Base-by-base conservation (phyloP, 148 eudicot species). In the Linanthus parryae region DNA sequence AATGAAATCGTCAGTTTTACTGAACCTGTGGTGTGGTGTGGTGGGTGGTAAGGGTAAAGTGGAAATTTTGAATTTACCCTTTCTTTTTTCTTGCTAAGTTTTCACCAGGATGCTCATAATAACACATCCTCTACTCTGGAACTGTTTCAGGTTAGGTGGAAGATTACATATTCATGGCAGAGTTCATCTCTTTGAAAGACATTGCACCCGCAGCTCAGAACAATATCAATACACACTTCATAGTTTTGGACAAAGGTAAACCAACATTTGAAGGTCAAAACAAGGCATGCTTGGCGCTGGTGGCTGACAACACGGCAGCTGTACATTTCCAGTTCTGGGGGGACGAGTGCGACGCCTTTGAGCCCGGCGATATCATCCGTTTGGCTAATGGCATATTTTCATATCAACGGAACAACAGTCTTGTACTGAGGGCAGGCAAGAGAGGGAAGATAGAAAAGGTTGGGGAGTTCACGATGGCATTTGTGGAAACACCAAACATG, bases 301-400 rank as follows among this genome's bases (percentile, higher is more conserved):
- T 83, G 52, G 97, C 97, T 0, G 97, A 90, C 54, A 83, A 81
- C 64, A 80, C 95, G 14, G 97, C 97, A 6, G 69, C 97, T 0
- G 92, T 86, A 44, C 95, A 83, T 64, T 90, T 90, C 61, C 97
- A 80, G 70, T 58, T 90, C 3, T 90, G 97, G 97, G 92, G 84
- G 16, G 70, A 57, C 10, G 95, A 90, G 64, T 80, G 92, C 44
- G 89, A 90, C 46, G 84, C 75, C 5, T 83, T 83, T 40, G 68
- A 83, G 66, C 71, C 92, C 0, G 81, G 95, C 24, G 97, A 83
- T 22, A 83, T 85, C 2, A 50, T 85, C 14, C 54, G 51, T 20
- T 64, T 90, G 41, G 24, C 67, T 3, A 72, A 70, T 30, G 95
- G 89, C 26, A 83, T 85, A 44, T 90, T 90, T 54, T 85, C 97